A percentile compares a stretch with the other conserved stretches of the same genome.
These are phyloP conservation scores for Ascochyta viciae-villosae DNA, from an alignment of 2,329 filamentous ascomycete species.

Conservation along the genomic window DNA sequence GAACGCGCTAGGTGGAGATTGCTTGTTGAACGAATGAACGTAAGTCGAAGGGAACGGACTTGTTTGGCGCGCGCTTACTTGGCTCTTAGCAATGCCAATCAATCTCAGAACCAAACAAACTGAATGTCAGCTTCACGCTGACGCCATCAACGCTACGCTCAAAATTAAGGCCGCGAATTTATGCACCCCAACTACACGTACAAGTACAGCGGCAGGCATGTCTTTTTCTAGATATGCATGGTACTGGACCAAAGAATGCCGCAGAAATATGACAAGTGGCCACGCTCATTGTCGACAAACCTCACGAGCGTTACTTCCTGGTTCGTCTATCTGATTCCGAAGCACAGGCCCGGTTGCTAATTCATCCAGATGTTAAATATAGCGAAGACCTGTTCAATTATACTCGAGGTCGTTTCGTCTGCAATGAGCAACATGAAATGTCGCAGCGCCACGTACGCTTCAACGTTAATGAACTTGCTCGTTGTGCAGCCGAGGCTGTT, in stretches of 20 bases:
- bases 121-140: neutral
- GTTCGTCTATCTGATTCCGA: neutral
- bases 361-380: slow-evolving; percentile 22
- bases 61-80: too few species aligned
- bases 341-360: slow-evolving; percentile 12
- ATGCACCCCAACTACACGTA: too few species aligned
- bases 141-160: neutral
- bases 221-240: neutral
- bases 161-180: too few species aligned
- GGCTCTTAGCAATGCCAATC: too few species aligned
- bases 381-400: slow-evolving; percentile 36
- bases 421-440: slow-evolving; percentile 32
- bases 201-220: neutral
- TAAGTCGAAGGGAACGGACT: too few species aligned
- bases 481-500: slow-evolving; percentile 32
- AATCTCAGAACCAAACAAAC: too few species aligned
- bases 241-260: neutral
- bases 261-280: neutral
- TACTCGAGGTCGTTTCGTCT: slow-evolving; percentile 38
- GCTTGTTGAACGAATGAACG: too few species aligned
- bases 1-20: too few species aligned
- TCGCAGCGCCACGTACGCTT: slow-evolving; percentile 34
- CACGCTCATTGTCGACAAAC: neutral
- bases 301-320: slow-evolving; percentile 15
- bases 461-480: slow-evolving; percentile 38